These are phyloP conservation scores for Dissophora globulifera DNA, from an alignment of 192 early-diverging fungal genomes.

Conservation along the genomic window DNA sequence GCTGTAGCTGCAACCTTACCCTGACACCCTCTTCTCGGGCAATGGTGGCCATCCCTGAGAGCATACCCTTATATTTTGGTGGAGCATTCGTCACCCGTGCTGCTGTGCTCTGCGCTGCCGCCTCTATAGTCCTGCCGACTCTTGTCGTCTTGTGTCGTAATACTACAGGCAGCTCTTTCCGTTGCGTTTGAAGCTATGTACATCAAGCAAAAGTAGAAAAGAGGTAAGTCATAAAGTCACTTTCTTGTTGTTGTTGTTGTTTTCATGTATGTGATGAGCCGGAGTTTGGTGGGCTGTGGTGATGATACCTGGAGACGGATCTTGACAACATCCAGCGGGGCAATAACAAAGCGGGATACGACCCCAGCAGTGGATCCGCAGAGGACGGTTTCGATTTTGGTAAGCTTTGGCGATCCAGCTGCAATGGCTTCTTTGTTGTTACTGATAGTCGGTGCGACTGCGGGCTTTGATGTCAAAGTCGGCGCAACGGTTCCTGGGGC, in stretches of 20 bases:
- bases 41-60: conserved; percentile 76
- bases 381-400: conserved; percentile 36
- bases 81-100: not conserved
- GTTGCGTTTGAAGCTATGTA: conserved; percentile 41
- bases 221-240: no score
- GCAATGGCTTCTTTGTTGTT: conserved; percentile 21
- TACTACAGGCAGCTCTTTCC: conserved; percentile 35
- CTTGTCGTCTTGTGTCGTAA: conserved; percentile 14
- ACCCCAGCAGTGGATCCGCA: conserved; percentile 55
- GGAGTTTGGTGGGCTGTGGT: no score
- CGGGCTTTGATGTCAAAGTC: not conserved
- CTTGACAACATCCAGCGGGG: conserved; percentile 96
- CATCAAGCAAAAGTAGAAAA: no score
- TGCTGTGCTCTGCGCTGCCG: not conserved
- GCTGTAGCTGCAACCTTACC: no score
- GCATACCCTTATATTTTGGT: conserved; percentile 71
- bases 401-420: conserved; percentile 19
- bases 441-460: not conserved
- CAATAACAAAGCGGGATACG: conserved; percentile 79
- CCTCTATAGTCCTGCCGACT: no score
- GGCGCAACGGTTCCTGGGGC: not conserved
- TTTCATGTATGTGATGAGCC: no score
- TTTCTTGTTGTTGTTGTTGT: no score
- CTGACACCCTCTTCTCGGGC: conserved; percentile 82
- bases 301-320: conserved; percentile 78